Evolutionary conservation across 805 yeast genomes (phyloP), one percentile per base, ranked within the genome.

Genomic region (Osmozyma mogii): DNA sequence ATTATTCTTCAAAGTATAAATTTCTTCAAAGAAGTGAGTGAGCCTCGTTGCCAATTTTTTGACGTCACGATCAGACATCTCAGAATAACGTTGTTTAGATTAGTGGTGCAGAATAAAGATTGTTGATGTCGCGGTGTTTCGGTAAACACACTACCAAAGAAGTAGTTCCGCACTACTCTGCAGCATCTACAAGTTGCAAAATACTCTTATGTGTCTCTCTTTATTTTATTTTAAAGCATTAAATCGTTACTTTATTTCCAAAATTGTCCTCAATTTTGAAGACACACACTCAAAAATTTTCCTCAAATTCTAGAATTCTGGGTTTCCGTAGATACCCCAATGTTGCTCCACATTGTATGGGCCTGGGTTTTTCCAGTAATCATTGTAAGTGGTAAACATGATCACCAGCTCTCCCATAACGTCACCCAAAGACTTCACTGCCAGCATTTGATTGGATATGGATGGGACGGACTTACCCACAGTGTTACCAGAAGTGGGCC

Each of bases 401-500:
- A 77, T 49, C 8, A 70, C 72, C 43, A 68, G 66, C 38, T 57
- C 58, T 21, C 70, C 76, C 36, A 70, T 61, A 1, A 52, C 37
- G 4, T 56, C 47, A 16, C 61, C 67, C 32, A 77, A 71, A 34
- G 74, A 57, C 37, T 67, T 49, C 27, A 77, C 45, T 9, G 81
- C 79, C 8, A 59, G 40, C 15, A 56, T 48, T 52, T 77, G 83
- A 58, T 76, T 71, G 4, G 43, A 51, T 18, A 41, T 41, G 14
- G 77, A 70, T 26, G 83, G 82, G 20, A 75, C 75, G 41, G 77
- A 74, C 27, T 40, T 37, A 34, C 77, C 78, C 43, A 61, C 69
- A 34, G 67, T 44, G 38, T 60, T 51, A 47, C 84, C 84, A 43
- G 62, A 45, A 10, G 79, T 67, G 44, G 84, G 84, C 84, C 84